These are phyloP conservation scores for Rhizophagus sp. DNA, from an alignment of 192 early-diverging fungal genomes.

Conservation along the genomic window DNA sequence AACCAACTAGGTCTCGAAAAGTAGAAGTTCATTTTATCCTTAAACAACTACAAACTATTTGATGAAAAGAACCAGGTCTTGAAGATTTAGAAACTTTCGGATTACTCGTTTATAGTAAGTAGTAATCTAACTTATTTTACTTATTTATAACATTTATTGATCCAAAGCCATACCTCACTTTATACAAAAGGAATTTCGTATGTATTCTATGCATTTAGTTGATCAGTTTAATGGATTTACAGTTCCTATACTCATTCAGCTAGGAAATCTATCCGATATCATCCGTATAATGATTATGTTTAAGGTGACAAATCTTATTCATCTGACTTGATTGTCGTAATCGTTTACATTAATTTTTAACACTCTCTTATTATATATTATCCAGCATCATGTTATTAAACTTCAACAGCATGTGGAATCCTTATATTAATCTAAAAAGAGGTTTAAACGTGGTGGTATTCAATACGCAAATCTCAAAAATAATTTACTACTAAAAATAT, in stretches of 20 bases:
- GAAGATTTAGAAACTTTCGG: too few species aligned
- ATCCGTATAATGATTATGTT: conserved; percentile 18
- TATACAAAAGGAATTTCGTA: too few species aligned
- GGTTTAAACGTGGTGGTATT: too few species aligned
- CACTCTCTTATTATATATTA: not conserved
- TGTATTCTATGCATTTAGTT: conserved; percentile 30
- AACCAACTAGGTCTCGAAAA: not conserved
- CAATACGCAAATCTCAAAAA: too few species aligned
- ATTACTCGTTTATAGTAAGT: too few species aligned
- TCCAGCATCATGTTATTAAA: not conserved
- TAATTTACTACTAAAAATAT: too few species aligned
- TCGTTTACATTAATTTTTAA: conserved; percentile 6
- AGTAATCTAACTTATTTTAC: too few species aligned
- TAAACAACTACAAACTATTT: conserved; percentile 29
- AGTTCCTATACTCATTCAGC: conserved; percentile 24
- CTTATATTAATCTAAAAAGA: too few species aligned
- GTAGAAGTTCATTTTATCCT: conserved; percentile 9
- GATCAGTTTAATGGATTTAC: conserved; percentile 27
- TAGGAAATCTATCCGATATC: conserved; percentile 26
- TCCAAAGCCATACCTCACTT: too few species aligned
- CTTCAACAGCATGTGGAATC: conserved; percentile 4
- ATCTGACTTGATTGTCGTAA: conserved; percentile 15
- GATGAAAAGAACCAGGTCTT: too few species aligned
- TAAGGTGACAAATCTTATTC: conserved; percentile 23
- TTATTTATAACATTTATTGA: too few species aligned